Evolutionary conservation across 768 basidiomycete genomes (phyloP), one percentile per base, ranked within the genome.

Genomic region (Leucocoprinus leucothites): DNA sequence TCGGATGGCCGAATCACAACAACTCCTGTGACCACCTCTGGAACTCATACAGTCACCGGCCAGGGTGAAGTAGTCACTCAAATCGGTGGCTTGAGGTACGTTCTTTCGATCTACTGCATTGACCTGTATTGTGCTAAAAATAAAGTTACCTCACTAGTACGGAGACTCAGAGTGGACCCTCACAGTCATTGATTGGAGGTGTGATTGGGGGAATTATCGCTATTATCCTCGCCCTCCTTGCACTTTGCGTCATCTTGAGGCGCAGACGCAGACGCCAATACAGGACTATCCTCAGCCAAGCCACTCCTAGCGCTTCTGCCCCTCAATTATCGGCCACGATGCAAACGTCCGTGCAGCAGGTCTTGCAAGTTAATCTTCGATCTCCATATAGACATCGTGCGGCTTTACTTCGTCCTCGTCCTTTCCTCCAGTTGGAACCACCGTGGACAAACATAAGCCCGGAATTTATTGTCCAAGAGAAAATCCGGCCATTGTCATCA

Each of bases 171-270:
- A 19, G 25, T 21, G 46, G 53, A 8, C 53, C 53, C 6, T 19
- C 53, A 3, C 19, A 19, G 18, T n/a, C 34, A 9, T 41, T 55
- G 9, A 48, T 55, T 40, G 53, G 53, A 41, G 53, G 53, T 28
- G 53, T 55, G 5, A 55, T 55, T 14, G 53, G 11, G 19, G 53
- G 38, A 14, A 26, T 38, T 5, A 25, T 42, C 21, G 28, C 48
- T 35, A 25, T 55, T 11, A 48, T 55, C n/a, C 41, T 55, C 14
- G 45, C 38, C 8, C 26, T 55, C 16, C 14, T 55, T 16, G n/a
- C 46, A 21, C 48, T 55, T 38, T 55, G 45, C 22, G n/a, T n/a
- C n/a, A 21, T 55, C 26, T 21, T 55, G 36, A 48, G 53, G 46
- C 53, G 35, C 24, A 47, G 40, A 16, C 46, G 53, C 53, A 36